Base-by-base conservation (phyloP, 306 rosid species). In the Castanopsis chinensis region DNA sequence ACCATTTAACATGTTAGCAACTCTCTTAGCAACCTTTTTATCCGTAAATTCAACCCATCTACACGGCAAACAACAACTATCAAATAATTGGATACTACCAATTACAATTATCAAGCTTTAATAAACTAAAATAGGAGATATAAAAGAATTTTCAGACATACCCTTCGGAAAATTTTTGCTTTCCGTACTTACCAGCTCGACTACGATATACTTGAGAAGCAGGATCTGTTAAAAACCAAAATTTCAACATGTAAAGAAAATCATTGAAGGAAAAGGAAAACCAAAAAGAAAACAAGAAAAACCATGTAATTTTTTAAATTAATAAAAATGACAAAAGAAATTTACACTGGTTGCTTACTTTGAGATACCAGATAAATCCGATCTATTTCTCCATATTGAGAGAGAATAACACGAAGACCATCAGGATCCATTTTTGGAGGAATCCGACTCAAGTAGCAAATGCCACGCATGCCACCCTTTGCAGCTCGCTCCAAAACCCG, bases 1-100 rank as follows among this genome's bases (percentile, higher is more conserved):
- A 33, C 97, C 98, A 81, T 95, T 95, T 54, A 95, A 73, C 89
- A 85, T 87, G 43, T 88, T 76, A 52, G 99, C 98, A 75, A 91
- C 94, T 82, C 86, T 89, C 84, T 95, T 93, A 33, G 97, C 98
- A 58, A 93, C 87, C 56, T 80, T 81, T 88, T 93, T 95, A 78
- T 93, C 76, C 4, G 83, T 35, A 72, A 95, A 95, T 75, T 95
- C 98, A 81, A 90, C 94, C 99, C 99, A 95, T 80, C 99, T 91
- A 80, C 88, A 86, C 6, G 53, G 69, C 17, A 73, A 32, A 86
- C 30, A 53, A 74, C 35, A 12, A 27, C 25, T 70, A 76, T 52
- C 19, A 82, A 76, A 74, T 71, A 43, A 67, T 55, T 71, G 80
- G 49, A 20, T 45, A 32, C 57, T 17, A 14, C 37, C 53, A 59